Evolutionary conservation across 1,284 basidiomycete species (phyloP).

Genomic region (Peniophora sp.): DNA sequence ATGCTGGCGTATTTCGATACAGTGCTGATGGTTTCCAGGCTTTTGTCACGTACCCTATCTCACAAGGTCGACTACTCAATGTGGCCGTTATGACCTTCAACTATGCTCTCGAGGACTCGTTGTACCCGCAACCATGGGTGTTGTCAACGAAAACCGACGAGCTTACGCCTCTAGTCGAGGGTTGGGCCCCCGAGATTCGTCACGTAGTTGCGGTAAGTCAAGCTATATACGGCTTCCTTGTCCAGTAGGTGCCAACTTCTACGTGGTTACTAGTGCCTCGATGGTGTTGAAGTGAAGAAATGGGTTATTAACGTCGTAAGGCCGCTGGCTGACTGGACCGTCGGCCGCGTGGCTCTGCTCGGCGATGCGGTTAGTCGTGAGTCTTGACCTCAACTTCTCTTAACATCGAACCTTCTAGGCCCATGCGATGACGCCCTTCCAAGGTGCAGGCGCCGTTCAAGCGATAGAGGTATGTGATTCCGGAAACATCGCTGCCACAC

Average conservation of each 20-base stretch:
- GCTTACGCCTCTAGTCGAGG: slow-evolving; percentile 20
- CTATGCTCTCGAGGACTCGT: slow-evolving; percentile 24
- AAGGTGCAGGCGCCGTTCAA: slow-evolving; percentile 47
- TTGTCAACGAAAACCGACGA: slow-evolving; percentile 17
- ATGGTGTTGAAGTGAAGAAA: slow-evolving; percentile 20
- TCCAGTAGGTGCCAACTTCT: too few species aligned
- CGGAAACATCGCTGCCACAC: neutral
- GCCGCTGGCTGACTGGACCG: slow-evolving; percentile 28
- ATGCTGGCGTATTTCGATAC: too few species aligned
- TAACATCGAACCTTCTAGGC: slow-evolving; percentile 22
- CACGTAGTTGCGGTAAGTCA: slow-evolving; percentile 23
- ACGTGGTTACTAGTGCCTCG: too few species aligned
- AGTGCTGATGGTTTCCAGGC: slow-evolving; percentile 20
- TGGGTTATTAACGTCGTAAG: slow-evolving; percentile 43
- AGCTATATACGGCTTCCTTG: neutral
- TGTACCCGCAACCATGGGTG: slow-evolving; percentile 27
- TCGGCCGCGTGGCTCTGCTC: slow-evolving; percentile 34
- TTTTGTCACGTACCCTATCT: slow-evolving; percentile 34
- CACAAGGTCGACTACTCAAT: slow-evolving; percentile 32
- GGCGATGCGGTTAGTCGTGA: slow-evolving; percentile 36
- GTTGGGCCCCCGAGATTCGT: slow-evolving; percentile 34
- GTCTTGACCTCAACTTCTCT: neutral
- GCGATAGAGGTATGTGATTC: slow-evolving; percentile 36
- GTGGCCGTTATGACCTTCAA: slow-evolving; percentile 28
- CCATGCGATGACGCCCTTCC: slow-evolving; percentile 47